Conservation (phyloP, 495 filamentous ascomycete species). For the Tetracladium marchalianum region DNA sequence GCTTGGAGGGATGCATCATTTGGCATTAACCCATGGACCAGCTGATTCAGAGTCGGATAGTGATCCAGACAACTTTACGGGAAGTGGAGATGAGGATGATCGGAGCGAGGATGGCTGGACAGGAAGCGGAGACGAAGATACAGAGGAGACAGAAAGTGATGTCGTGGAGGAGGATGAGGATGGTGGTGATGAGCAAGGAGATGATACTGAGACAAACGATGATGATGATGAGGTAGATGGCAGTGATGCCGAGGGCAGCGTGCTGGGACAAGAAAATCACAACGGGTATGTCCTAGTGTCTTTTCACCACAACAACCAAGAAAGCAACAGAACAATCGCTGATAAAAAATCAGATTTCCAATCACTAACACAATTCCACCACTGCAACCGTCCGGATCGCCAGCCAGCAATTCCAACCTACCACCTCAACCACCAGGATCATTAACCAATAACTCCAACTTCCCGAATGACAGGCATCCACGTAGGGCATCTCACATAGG, state of each 20-base stretch:
- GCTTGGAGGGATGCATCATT: slow-evolving; percentile 7
- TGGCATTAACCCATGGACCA: not conserved
- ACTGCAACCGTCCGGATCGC: too few species aligned
- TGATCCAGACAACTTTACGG: slow-evolving; percentile 25
- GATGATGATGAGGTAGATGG: slow-evolving; percentile 41
- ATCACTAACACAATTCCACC: too few species aligned
- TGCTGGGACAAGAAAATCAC: too few species aligned
- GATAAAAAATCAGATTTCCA: too few species aligned
- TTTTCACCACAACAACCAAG: too few species aligned
- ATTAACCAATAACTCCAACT: too few species aligned
- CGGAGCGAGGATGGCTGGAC: slow-evolving; percentile 13
- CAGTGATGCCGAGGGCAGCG: slow-evolving; percentile 15
- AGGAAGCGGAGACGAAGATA: slow-evolving; percentile 17
- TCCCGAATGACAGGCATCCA: too few species aligned
- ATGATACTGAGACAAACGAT: slow-evolving; percentile 14
- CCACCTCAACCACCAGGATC: too few species aligned
- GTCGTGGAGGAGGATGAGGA: slow-evolving; percentile 11
- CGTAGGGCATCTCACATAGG: too few species aligned
- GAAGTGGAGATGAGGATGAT: slow-evolving; percentile 15
- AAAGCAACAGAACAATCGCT: too few species aligned
- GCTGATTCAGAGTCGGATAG: not conserved
- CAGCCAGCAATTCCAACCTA: too few species aligned
- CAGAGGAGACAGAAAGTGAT: slow-evolving; percentile 3
- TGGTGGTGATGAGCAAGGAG: slow-evolving; percentile 13
- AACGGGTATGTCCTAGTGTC: too few species aligned